Evolutionary conservation across 768 basidiomycete genomes (phyloP).

Genomic region (Sarcodon aspratus): DNA sequence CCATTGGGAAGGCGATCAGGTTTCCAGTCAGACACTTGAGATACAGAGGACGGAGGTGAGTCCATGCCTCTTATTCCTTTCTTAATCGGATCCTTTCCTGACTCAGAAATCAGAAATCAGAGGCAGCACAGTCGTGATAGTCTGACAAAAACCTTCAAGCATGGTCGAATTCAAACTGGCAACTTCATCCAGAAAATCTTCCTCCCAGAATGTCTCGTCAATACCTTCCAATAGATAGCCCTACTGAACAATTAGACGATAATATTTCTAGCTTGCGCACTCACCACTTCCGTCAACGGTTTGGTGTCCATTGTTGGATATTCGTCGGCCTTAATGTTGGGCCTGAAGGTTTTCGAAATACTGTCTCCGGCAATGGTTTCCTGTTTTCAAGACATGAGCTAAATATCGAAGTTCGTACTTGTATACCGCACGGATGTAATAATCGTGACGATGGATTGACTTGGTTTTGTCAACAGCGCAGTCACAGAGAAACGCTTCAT

Average conservation of each 20-base stretch:
- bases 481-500: slow-evolving; percentile 48
- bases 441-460: slow-evolving; percentile 51
- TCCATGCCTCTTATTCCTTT: no score
- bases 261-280: no score
- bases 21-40: background rate
- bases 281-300: slow-evolving; percentile 24
- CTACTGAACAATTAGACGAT: no score
- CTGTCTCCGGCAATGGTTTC: slow-evolving; percentile 66
- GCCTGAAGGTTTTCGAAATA: slow-evolving; percentile 42
- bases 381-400: slow-evolving; percentile 25
- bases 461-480: slow-evolving; percentile 59
- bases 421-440: slow-evolving; percentile 44
- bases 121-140: no score
- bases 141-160: no score
- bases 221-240: no score
- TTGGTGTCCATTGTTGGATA: slow-evolving; percentile 67
- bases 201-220: no score
- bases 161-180: no score
- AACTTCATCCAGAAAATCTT: no score
- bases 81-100: no score
- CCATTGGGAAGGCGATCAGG: slow-evolving; percentile 45
- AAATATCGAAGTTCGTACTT: slow-evolving; percentile 6
- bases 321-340: slow-evolving; percentile 35
- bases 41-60: no score
- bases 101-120: no score